These are phyloP conservation scores for Fraxinus cuspidata DNA, from an alignment of 257 asterid species.

Conservation along the genomic window DNA sequence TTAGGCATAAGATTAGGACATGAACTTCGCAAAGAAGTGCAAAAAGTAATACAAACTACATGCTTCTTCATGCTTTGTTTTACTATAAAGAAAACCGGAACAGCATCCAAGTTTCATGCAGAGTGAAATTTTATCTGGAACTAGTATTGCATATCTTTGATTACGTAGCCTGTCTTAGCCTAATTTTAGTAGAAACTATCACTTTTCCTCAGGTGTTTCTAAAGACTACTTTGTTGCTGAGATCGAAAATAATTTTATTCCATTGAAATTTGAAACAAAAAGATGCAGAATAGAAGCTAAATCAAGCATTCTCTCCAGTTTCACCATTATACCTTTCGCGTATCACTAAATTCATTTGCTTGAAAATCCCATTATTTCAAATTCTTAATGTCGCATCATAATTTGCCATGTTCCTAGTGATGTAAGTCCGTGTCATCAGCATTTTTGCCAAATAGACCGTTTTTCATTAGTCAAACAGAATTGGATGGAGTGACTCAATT, in stretches of 20 bases:
- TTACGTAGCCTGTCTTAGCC: neutral
- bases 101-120: neutral
- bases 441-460: neutral
- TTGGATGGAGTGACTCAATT: neutral
- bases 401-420: neutral
- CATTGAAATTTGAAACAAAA: neutral
- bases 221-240: neutral
- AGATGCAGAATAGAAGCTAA: neutral
- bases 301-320: neutral
- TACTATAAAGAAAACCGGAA: neutral
- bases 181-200: neutral
- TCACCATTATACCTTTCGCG: neutral
- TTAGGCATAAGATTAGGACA: constrained; percentile 6
- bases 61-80: constrained; percentile 9
- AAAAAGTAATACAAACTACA: constrained; percentile 15
- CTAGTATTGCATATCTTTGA: neutral
- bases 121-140: neutral
- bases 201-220: neutral
- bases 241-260: neutral
- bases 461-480: neutral
- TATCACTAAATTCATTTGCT: neutral
- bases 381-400: neutral
- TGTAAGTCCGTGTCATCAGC: neutral
- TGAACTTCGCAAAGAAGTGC: constrained; percentile 11
- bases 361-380: neutral